Base-by-base conservation (phyloP, 2,329 filamentous ascomycete genomes). In the Cadophora malorum region DNA sequence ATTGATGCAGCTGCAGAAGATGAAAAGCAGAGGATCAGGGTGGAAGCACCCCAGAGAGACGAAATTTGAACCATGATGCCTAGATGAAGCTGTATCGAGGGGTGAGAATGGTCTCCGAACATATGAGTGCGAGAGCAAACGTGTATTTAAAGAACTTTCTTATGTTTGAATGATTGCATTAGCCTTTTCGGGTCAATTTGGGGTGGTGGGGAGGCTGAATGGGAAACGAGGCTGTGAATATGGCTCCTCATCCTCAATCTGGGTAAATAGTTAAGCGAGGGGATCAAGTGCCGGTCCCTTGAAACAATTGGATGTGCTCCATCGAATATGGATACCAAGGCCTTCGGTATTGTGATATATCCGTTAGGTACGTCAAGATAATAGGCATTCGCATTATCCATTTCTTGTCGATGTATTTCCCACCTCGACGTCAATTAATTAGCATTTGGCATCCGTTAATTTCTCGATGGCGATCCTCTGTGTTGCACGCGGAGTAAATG, bases 181-280 rank as follows among this genome's bases (percentile, higher is more conserved):
- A 64, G 55, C 55, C 66, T 23, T 65, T 53, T 58, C 31, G 56
- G 66, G 62, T 63, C 58, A 68, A 65, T 65, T 25, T 53, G 33
- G 28, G 38, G n/a, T 41, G 12, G 33, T 35, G 21, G n/a, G 56
- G 47, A n/a, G 63, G 66, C 45, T 65, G 63, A 68, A 65, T 65
- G 38, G 16, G 38, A 9, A 56, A 33, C 35, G 21, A 62, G 45
- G 55, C 47, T 52, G 47, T 58, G 45, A 41, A 62, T 12, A 3
- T 56, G 28, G 21, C 65, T 68, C 38, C 35, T 19, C 45, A 38
- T 65, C 14, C 7, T 56, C 50, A 68, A 61, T 68, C 53, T 68
- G 58, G 52, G 23, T 61, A 66, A 64, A 59, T 28, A 9, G 7
- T 3, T 25, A 41, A 10, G 55, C 55, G 55, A 45, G 56, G 33